Conservation (phyloP, 345 rosid species). For the Syzygium oleosum region DNA sequence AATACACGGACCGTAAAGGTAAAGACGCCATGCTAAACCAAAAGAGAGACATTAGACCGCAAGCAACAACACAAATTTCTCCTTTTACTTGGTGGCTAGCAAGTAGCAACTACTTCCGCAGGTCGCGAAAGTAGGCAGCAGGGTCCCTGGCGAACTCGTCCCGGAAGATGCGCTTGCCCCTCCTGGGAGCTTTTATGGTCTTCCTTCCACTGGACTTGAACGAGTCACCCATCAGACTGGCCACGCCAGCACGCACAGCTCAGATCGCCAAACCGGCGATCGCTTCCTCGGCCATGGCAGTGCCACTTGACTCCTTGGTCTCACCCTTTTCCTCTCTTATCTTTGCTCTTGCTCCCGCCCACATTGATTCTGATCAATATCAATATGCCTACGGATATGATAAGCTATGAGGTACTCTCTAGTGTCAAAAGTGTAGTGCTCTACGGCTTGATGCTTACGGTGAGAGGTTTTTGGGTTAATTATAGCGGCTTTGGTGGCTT, state of each 20-base stretch:
- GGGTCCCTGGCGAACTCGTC: background rate
- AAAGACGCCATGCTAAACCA: background rate
- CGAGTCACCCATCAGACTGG: background rate
- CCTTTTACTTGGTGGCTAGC: background rate
- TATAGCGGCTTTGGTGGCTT: background rate
- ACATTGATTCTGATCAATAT: background rate
- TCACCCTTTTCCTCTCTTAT: background rate
- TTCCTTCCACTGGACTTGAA: background rate
- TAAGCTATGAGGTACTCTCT: background rate
- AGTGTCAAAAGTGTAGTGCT: background rate
- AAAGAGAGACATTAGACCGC: background rate
- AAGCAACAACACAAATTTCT: background rate
- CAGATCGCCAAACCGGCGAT: background rate
- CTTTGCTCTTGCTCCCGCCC: background rate
- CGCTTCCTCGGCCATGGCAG: background rate
- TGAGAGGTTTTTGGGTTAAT: background rate
- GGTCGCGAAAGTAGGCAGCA: background rate
- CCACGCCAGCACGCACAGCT: background rate
- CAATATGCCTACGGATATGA: background rate
- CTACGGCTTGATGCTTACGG: background rate
- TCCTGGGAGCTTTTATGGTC: slow-evolving; percentile 11
- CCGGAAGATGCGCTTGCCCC: background rate
- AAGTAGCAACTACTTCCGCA: background rate
- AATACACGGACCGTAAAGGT: background rate
- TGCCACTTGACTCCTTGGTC: background rate